Conservation (phyloP, 1,284 basidiomycete species). For the Ustilago cynodontis region DNA sequence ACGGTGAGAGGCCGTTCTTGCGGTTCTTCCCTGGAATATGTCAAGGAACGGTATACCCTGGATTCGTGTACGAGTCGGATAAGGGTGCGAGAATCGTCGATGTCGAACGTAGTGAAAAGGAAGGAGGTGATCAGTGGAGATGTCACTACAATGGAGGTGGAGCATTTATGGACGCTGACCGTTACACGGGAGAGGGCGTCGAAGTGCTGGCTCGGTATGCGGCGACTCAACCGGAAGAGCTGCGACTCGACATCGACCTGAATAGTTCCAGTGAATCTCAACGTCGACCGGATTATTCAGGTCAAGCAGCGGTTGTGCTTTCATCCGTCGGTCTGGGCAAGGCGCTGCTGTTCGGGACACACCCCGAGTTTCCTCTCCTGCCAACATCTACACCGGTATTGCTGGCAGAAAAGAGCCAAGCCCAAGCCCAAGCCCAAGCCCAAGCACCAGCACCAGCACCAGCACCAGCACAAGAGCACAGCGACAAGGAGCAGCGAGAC, state of each 20-base stretch:
- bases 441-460: too few species aligned
- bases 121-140: conserved; percentile 23
- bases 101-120: conserved; percentile 48
- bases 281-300: conserved; percentile 33
- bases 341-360: conserved; percentile 76
- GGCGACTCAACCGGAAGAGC: conserved; percentile 49
- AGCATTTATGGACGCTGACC: conserved; percentile 71
- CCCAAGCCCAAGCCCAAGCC: conserved; percentile 1
- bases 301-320: conserved; percentile 73
- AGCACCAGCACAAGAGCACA: too few species aligned
- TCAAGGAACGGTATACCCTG: conserved; percentile 75
- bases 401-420: conserved; percentile 28
- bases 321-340: conserved; percentile 75
- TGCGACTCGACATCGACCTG: conserved; percentile 37
- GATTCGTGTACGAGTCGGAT: conserved; percentile 74
- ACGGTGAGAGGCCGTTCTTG: conserved; percentile 73
- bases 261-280: not conserved
- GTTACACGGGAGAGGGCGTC: conserved; percentile 48
- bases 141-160: conserved; percentile 76
- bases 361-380: conserved; percentile 76
- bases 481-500: conserved; percentile 20
- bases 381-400: conserved; percentile 52
- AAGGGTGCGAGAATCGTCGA: conserved; percentile 71
- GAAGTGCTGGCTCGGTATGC: conserved; percentile 71
- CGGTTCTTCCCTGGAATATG: conserved; percentile 76